Evolutionary conservation across 495 filamentous ascomycete genomes (phyloP).

Genomic region (Trichoderma asperelloides): DNA sequence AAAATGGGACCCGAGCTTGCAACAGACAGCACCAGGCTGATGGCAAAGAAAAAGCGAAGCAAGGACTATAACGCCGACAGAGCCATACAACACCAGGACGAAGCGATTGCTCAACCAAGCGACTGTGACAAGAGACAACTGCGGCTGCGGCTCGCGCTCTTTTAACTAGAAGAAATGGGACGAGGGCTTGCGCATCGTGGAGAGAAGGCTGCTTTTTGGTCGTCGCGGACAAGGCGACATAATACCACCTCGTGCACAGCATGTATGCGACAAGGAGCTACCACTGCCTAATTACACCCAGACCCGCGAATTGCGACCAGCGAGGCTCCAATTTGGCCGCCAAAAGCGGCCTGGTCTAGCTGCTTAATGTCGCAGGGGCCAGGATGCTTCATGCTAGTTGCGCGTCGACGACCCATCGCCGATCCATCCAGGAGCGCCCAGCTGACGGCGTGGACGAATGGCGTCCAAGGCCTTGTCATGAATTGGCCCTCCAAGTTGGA

Average conservation of each 20-base stretch:
- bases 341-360: neutral
- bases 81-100: neutral
- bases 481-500: neutral
- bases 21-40: neutral
- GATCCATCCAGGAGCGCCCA: slow-evolving; percentile 2
- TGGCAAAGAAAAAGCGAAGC: neutral
- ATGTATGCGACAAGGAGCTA: neutral
- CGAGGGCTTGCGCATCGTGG: slow-evolving; percentile 4
- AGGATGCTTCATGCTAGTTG: slow-evolving; percentile 1
- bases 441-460: neutral
- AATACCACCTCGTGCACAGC: neutral
- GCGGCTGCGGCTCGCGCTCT: neutral
- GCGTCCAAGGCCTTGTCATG: neutral
- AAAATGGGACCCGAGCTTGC: neutral
- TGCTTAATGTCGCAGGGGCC: slow-evolving; percentile 4
- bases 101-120: neutral
- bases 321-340: neutral
- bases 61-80: slow-evolving; percentile 3
- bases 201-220: neutral
- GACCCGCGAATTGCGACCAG: slow-evolving; percentile 5
- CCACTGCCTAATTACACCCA: neutral
- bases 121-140: neutral
- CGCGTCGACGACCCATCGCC: neutral
- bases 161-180: neutral
- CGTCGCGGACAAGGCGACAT: slow-evolving; percentile 3